Evolutionary conservation across 306 rosid species (phyloP).

Genomic region (Mimosa bimucronata): DNA sequence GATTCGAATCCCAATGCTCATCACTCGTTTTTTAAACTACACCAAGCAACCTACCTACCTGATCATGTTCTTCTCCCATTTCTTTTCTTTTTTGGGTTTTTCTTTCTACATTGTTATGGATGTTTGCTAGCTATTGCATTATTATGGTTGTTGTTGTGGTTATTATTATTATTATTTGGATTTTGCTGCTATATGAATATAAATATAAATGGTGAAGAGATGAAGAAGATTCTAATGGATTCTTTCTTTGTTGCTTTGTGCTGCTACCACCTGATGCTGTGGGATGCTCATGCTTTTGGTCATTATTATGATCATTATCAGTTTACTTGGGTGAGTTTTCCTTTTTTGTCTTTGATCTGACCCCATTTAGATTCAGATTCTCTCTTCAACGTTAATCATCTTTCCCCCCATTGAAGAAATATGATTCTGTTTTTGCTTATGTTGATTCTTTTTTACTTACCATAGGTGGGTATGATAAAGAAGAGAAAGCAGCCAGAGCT

Average conservation of each 20-base stretch:
- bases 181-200: background rate
- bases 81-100: background rate
- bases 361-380: background rate
- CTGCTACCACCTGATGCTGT: background rate
- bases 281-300: background rate
- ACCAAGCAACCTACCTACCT: background rate
- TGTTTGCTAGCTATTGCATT: background rate
- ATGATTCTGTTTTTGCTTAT: background rate
- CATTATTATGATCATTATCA: constrained; percentile 34
- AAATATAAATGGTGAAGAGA: background rate
- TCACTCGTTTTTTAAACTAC: background rate
- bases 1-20: background rate
- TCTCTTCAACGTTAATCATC: background rate
- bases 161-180: background rate
- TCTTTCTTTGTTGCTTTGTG: background rate
- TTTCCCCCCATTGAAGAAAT: background rate
- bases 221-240: constrained; percentile 1
- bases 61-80: background rate
- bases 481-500: constrained; percentile 77
- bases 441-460: background rate
- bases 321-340: constrained; percentile 67
- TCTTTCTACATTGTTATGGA: background rate
- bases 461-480: constrained; percentile 76
- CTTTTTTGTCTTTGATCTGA: background rate
- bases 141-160: too few species aligned